Evolutionary conservation across 2,329 filamentous ascomycete genomes (phyloP).

Genomic region (Xylariaceae sp.): DNA sequence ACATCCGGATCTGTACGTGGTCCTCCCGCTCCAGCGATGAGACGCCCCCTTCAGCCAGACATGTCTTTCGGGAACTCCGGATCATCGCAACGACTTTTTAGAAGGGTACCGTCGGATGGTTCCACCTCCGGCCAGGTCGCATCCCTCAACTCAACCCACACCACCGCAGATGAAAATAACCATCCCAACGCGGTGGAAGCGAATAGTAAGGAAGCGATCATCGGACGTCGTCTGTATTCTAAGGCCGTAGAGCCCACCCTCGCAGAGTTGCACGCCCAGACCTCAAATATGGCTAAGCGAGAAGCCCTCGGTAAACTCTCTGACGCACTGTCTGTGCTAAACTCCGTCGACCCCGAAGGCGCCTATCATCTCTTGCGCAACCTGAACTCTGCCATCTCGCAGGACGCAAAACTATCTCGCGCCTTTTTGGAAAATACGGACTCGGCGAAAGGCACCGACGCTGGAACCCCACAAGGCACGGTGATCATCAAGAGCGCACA

Average conservation of each 20-base stretch:
- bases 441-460: constrained; percentile 34
- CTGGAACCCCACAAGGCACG: constrained; percentile 54
- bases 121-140: constrained; percentile 48
- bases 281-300: constrained; percentile 65
- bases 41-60: constrained; percentile 83
- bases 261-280: constrained; percentile 85
- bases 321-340: constrained; percentile 82
- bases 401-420: constrained; percentile 66
- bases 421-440: constrained; percentile 48
- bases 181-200: constrained; percentile 59
- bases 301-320: constrained; percentile 82
- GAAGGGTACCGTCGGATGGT: constrained; percentile 76
- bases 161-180: constrained; percentile 65
- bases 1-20: constrained; percentile 44
- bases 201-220: constrained; percentile 76
- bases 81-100: constrained; percentile 90
- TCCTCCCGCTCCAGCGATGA: constrained; percentile 52
- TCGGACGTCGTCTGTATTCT: constrained; percentile 80
- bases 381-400: constrained; percentile 72
- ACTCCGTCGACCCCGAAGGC: constrained; percentile 87
- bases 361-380: constrained; percentile 81
- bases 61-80: constrained; percentile 93
- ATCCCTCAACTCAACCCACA: constrained; percentile 44
- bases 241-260: constrained; percentile 82
- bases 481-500: constrained; percentile 57